Conservation (phyloP, 345 rosid species). For the Acer campestre region DNA sequence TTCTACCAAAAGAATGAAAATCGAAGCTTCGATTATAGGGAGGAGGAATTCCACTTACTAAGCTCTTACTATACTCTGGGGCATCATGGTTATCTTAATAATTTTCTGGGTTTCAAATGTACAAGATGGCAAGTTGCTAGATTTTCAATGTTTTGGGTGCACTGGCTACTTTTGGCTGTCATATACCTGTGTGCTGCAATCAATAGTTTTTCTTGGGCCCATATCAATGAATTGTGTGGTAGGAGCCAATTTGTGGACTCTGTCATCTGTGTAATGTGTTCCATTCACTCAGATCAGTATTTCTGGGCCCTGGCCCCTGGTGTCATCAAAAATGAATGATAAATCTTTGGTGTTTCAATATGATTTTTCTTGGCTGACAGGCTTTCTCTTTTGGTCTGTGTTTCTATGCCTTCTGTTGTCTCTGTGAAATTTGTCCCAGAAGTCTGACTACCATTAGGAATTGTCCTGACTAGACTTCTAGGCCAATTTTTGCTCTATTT, state of each 20-base stretch:
- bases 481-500: conserved; percentile 3
- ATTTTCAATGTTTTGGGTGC: conserved; percentile 14
- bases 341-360: conserved; percentile 14
- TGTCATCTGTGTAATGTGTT: conserved; percentile 19
- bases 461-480: conserved; percentile 23
- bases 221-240: conserved; percentile 8
- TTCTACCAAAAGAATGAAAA: not conserved
- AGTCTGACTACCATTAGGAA: conserved; percentile 35
- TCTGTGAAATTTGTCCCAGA: conserved; percentile 14
- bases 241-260: conserved; percentile 18
- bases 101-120: not conserved
- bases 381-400: conserved; percentile 19
- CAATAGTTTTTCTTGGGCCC: conserved; percentile 19
- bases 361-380: conserved; percentile 18
- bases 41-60: not conserved
- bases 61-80: not conserved
- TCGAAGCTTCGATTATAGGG: not conserved
- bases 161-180: conserved; percentile 8
- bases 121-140: not conserved
- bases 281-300: conserved; percentile 20
- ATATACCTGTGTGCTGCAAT: not conserved
- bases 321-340: conserved; percentile 22
- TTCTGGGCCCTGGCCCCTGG: conserved; percentile 39
- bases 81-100: not conserved
- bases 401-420: conserved; percentile 15